Percentiles rank a stretch among this genome's conserved stretches.
Conservation (phyloP, 441 rosid genomes). For the Adansonia grandidieri region DNA sequence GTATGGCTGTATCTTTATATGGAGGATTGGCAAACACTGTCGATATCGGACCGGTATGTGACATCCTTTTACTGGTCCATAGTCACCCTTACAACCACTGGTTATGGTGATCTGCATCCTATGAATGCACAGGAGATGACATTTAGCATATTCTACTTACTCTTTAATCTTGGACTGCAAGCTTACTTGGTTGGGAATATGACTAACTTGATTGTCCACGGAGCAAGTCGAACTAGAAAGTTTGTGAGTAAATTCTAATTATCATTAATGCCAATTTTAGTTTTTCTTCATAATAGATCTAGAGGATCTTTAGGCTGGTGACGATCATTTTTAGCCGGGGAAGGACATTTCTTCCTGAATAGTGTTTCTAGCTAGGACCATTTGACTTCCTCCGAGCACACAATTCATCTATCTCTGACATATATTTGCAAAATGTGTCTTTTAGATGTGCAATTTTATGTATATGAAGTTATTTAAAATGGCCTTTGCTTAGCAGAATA, state of each 20-base stretch:
- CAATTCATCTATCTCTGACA: neutral
- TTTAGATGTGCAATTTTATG: neutral
- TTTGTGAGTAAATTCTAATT: constrained; percentile 58
- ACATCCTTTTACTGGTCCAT: constrained; percentile 82
- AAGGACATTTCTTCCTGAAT: neutral
- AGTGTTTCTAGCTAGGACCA: constrained; percentile 1
- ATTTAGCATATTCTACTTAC: constrained; percentile 60
- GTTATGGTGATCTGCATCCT: constrained; percentile 88
- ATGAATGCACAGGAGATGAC: constrained; percentile 64
- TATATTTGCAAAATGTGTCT: neutral
- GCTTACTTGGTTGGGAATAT: constrained; percentile 85
- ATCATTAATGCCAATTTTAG: neutral
- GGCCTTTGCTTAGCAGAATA: neutral
- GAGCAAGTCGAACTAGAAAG: constrained; percentile 74
- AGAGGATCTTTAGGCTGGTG: neutral
- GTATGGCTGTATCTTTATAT: constrained; percentile 65
- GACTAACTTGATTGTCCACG: constrained; percentile 87
- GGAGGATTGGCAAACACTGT: constrained; percentile 41
- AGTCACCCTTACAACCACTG: constrained; percentile 75
- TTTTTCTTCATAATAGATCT: neutral
- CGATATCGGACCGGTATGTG: constrained; percentile 49
- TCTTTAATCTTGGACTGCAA: constrained; percentile 71
- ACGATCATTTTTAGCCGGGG: neutral
- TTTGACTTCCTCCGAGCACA: neutral
- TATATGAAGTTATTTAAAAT: neutral